Evolutionary conservation across 1,139 yeast species (phyloP).

Genomic region (Scheffersomyces titani): DNA sequence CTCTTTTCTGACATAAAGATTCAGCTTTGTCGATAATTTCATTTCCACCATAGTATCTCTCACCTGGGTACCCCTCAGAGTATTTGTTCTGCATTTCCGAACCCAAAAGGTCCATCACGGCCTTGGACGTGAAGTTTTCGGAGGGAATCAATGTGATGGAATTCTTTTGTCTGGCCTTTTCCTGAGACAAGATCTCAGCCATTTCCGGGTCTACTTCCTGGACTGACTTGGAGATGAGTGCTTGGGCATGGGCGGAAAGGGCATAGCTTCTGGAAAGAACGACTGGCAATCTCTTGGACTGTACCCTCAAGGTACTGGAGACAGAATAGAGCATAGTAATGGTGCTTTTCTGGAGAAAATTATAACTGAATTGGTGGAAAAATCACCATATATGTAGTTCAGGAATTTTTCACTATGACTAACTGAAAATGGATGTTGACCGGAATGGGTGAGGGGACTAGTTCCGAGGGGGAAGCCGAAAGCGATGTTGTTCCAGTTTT

Average conservation of each 20-base stretch:
- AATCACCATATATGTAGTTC: neutral
- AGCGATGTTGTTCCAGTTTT: neutral
- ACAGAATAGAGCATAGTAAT: slow-evolving; percentile 19
- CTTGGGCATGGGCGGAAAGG: slow-evolving; percentile 48
- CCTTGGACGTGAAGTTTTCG: slow-evolving; percentile 91
- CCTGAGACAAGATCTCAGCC: slow-evolving; percentile 70
- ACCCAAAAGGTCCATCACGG: slow-evolving; percentile 92
- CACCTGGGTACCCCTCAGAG: slow-evolving; percentile 99
- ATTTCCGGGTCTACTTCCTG: slow-evolving; percentile 82
- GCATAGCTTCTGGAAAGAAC: slow-evolving; percentile 38
- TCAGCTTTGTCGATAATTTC: slow-evolving; percentile 92
- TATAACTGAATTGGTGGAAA: neutral
- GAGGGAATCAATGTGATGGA: slow-evolving; percentile 92
- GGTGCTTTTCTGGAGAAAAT: neutral
- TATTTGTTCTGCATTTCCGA: slow-evolving; percentile 97
- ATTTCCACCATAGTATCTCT: slow-evolving; percentile 96
- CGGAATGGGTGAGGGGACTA: neutral
- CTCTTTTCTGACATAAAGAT: slow-evolving; percentile 86
- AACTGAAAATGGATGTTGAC: neutral
- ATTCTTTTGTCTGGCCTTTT: slow-evolving; percentile 80
- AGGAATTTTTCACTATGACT: neutral
- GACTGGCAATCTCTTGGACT: slow-evolving; percentile 13
- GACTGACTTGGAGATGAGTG: slow-evolving; percentile 64
- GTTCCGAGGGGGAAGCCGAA: neutral
- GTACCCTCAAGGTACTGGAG: slow-evolving; percentile 24